Evolutionary conservation across 73 alveolate species (phyloP).

Genomic region (Breviolum minutum): DNA sequence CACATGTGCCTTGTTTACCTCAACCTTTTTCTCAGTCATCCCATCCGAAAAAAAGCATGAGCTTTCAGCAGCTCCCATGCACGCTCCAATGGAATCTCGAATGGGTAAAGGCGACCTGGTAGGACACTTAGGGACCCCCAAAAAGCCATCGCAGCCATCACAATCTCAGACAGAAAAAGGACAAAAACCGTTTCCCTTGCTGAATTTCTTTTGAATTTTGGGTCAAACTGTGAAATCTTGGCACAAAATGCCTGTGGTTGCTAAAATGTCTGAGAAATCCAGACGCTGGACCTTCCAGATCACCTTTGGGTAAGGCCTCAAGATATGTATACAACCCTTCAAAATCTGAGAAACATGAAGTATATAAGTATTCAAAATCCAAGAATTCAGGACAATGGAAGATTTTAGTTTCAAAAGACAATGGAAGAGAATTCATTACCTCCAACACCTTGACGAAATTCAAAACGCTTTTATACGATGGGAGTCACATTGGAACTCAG

Average conservation of each 20-base stretch:
- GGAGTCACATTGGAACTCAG: too few relatives aligned
- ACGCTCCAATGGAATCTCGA: conserved; percentile 70
- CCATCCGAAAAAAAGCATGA: too few relatives aligned
- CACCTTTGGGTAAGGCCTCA: conserved; percentile 89
- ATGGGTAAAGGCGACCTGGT: conserved; percentile 62
- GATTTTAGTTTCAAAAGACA: background rate
- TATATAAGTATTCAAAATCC: background rate
- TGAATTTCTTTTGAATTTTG: too few relatives aligned
- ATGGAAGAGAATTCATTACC: too few relatives aligned
- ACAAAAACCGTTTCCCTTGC: too few relatives aligned
- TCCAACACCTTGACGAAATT: too few relatives aligned
- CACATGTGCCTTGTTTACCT: too few relatives aligned
- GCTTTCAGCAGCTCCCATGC: conserved; percentile 41
- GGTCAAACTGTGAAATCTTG: background rate
- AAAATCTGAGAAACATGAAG: background rate
- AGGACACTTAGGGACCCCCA: background rate
- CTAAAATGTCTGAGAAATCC: background rate
- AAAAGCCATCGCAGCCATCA: background rate
- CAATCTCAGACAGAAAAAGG: background rate
- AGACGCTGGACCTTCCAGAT: conserved; percentile 43
- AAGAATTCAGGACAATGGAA: too few relatives aligned
- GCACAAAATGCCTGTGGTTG: background rate
- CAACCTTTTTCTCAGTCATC: too few relatives aligned
- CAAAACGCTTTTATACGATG: too few relatives aligned
- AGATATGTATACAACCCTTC: background rate